A percentile compares a stretch with the other conserved stretches of the same genome.
These are phyloP conservation scores for Cutaneotrichosporon cyanovorans DNA, from an alignment of 1,284 basidiomycete species.

Conservation along the genomic window DNA sequence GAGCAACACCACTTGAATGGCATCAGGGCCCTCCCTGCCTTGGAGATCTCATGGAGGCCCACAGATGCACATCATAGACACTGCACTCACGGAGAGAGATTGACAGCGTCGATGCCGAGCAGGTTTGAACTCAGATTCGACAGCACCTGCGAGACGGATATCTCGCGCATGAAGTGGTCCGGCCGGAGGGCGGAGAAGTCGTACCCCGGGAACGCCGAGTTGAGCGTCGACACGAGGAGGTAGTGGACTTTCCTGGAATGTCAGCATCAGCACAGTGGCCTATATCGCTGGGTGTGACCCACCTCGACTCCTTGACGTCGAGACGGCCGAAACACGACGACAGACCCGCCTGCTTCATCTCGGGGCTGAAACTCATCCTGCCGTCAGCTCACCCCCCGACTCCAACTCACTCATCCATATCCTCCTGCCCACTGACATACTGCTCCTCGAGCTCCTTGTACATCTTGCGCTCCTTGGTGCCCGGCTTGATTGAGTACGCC, in stretches of 20 bases:
- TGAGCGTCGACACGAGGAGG: constrained; percentile 91
- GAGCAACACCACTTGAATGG: not conserved
- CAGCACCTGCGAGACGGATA: constrained; percentile 52
- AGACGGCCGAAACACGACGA: constrained; percentile 44
- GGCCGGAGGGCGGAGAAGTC: constrained; percentile 91
- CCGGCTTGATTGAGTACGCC: constrained; percentile 95
- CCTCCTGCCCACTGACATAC: constrained; percentile 52
- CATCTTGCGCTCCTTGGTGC: constrained; percentile 93
- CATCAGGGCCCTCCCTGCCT: constrained; percentile 4
- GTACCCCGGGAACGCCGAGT: constrained; percentile 94
- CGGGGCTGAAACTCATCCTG: constrained; percentile 44
- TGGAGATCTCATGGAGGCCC: no score
- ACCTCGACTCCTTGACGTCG: constrained; percentile 45
- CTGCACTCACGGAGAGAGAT: constrained; percentile 24
- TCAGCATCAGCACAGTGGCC: no score
- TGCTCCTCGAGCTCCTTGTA: constrained; percentile 84
- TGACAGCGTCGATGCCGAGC: constrained; percentile 21
- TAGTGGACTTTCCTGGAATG: constrained; percentile 42
- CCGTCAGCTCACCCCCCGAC: not conserved
- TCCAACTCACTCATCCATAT: constrained; percentile 43
- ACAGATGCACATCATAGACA: no score
- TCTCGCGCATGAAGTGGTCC: constrained; percentile 80
- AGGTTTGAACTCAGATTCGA: constrained; percentile 27
- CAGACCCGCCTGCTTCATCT: constrained; percentile 43
- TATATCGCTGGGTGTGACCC: constrained; percentile 10